Percentiles rank a stretch among this genome's conserved stretches.
Evolutionary conservation across 139 green algal species (phyloP).

Genomic region (Chlamydomonas incerta): DNA sequence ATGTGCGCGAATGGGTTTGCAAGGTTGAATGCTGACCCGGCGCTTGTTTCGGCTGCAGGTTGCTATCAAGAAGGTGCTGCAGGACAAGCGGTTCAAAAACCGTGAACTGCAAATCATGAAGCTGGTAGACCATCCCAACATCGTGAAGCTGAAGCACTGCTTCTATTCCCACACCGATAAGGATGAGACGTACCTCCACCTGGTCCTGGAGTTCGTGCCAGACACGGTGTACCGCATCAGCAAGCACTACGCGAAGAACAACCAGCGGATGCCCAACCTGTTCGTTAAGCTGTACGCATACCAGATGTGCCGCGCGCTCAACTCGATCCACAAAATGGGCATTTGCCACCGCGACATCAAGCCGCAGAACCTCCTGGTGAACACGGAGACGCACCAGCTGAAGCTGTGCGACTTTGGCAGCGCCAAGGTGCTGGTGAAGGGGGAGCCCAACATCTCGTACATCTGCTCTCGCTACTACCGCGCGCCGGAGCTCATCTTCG

Average conservation of each 20-base stretch:
- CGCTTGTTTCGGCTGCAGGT: conserved; percentile 70
- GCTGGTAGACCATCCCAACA: conserved; percentile 96
- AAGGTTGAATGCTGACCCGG: neutral
- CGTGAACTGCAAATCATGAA: conserved; percentile 99
- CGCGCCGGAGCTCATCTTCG: conserved; percentile 99
- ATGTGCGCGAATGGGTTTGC: too few relatives aligned
- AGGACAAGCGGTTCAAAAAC: conserved; percentile 99
- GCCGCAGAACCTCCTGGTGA: conserved; percentile 96
- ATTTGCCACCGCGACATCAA: conserved; percentile 98
- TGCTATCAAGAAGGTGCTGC: conserved; percentile 99
- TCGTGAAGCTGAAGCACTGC: conserved; percentile 97
- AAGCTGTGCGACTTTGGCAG: conserved; percentile 99
- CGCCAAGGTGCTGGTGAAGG: conserved; percentile 93
- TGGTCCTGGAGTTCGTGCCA: conserved; percentile 98
- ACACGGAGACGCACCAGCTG: conserved; percentile 92
- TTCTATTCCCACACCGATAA: conserved; percentile 90
- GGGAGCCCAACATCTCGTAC: conserved; percentile 99
- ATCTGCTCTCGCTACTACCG: conserved; percentile 98
- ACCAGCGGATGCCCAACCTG: conserved; percentile 93
- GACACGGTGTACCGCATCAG: conserved; percentile 97
- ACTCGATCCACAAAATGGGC: conserved; percentile 85
- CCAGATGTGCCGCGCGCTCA: conserved; percentile 91
- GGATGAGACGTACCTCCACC: conserved; percentile 95
- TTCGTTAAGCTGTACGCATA: conserved; percentile 98
- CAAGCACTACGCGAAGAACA: conserved; percentile 96